Conservation (phyloP, 2,329 filamentous ascomycete species). For the Lasiodiplodia sp. region DNA sequence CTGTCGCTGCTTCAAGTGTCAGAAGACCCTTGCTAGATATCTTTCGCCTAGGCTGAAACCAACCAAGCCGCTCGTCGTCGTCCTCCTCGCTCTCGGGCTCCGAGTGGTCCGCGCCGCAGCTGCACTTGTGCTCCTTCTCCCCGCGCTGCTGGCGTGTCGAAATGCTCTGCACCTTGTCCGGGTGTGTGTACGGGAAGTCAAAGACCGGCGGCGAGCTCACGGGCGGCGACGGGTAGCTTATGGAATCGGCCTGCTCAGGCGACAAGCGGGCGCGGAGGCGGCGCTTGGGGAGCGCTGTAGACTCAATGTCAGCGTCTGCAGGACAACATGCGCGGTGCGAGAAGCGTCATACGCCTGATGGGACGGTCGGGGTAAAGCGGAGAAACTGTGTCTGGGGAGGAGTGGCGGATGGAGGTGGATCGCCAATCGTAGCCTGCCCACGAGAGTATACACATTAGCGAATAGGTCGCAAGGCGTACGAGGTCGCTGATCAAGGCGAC, state of each 20-base stretch:
- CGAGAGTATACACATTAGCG: conserved; percentile 30
- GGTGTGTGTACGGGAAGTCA: conserved; percentile 65
- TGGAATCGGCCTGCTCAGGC: conserved; percentile 80
- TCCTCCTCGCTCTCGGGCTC: conserved; percentile 70
- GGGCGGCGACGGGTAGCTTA: conserved; percentile 81
- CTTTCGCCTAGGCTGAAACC: conserved; percentile 29
- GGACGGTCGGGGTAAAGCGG: conserved; percentile 86
- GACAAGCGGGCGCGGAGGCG: conserved; percentile 87
- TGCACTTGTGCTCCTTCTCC: conserved; percentile 59
- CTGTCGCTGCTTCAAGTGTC: conserved; percentile 36
- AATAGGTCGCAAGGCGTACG: conserved; percentile 30
- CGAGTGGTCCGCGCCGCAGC: conserved; percentile 54
- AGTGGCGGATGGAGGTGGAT: conserved; percentile 45
- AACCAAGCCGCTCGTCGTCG: conserved; percentile 50
- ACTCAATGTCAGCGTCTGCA: conserved; percentile 21
- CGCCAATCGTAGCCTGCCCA: conserved; percentile 51
- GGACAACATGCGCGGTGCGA: conserved; percentile 8
- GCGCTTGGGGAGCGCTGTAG: conserved; percentile 79
- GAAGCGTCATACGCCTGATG: conserved; percentile 64
- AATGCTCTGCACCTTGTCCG: conserved; percentile 40
- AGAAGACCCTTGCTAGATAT: conserved; percentile 34
- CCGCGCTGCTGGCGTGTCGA: conserved; percentile 53
- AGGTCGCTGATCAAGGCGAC: conserved; percentile 40
- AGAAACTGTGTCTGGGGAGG: conserved; percentile 72
- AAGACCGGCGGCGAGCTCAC: conserved; percentile 77